Evolutionary conservation across 2,329 filamentous ascomycete species (phyloP).

Genomic region (Lachnellula occidentalis): DNA sequence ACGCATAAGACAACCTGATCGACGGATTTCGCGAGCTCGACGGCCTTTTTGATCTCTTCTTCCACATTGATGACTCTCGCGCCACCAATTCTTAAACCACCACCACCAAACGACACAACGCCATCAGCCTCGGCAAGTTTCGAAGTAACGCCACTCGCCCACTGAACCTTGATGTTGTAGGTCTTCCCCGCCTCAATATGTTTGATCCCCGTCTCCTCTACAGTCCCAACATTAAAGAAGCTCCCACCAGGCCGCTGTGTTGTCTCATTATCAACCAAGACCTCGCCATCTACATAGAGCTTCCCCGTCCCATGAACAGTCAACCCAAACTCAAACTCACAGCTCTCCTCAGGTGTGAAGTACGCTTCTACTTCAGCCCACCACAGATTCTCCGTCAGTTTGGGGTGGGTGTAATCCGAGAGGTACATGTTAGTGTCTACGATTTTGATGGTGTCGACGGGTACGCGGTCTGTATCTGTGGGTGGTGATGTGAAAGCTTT

Average conservation of each 20-base stretch:
- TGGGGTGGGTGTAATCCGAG: slow-evolving; percentile 44
- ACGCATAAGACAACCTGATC: slow-evolving; percentile 73
- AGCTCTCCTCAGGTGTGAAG: slow-evolving; percentile 19
- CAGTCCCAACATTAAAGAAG: slow-evolving; percentile 28
- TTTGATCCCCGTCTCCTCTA: slow-evolving; percentile 23
- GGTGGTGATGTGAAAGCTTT: slow-evolving; percentile 57
- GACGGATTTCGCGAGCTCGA: slow-evolving; percentile 58
- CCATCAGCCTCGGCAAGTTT: slow-evolving; percentile 46
- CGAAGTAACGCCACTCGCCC: slow-evolving; percentile 52
- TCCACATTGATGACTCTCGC: slow-evolving; percentile 50
- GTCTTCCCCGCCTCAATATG: slow-evolving; percentile 15
- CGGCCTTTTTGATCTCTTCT: slow-evolving; percentile 60
- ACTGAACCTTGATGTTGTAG: slow-evolving; percentile 32
- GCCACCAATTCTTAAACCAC: slow-evolving; percentile 58
- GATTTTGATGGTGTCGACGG: slow-evolving; percentile 45
- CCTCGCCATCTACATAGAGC: slow-evolving; percentile 30
- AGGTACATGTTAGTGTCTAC: slow-evolving; percentile 39
- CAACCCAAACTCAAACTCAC: slow-evolving; percentile 27
- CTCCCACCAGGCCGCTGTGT: slow-evolving; percentile 23
- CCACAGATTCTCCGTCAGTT: slow-evolving; percentile 29
- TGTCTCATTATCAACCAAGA: slow-evolving; percentile 32
- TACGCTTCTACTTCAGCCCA: slow-evolving; percentile 32
- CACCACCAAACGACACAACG: slow-evolving; percentile 44
- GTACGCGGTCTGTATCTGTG: slow-evolving; percentile 37
- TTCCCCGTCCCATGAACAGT: slow-evolving; percentile 27